phyloP scores from a whole-genome alignment of 371 early-diverging fungal genomes.

The Apophysomyces sp. region DNA sequence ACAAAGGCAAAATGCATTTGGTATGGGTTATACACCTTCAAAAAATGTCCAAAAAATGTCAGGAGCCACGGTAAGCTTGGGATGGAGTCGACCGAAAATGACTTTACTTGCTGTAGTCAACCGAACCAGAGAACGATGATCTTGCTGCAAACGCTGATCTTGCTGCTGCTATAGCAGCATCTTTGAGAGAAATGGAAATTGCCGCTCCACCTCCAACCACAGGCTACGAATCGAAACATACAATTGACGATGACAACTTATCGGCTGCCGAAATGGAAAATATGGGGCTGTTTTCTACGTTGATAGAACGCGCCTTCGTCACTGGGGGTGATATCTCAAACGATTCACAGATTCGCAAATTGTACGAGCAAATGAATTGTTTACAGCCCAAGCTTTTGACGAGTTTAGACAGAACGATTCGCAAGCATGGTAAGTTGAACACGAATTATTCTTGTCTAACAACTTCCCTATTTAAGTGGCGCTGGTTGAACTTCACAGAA shows the following conservation, averaged over 20 bases:
- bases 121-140: conserved; percentile 80
- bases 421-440: conserved; percentile 59
- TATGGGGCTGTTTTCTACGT: conserved; percentile 68
- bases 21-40: conserved; percentile 28
- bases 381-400: conserved; percentile 73
- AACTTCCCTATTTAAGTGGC: conserved; percentile 28
- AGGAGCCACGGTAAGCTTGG: background rate
- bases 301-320: conserved; percentile 65
- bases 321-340: conserved; percentile 57
- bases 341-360: conserved; percentile 64
- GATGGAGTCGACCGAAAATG: background rate
- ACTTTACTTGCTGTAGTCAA: background rate
- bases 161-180: conserved; percentile 91
- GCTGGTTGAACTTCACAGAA: conserved; percentile 72
- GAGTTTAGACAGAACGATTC: conserved; percentile 63
- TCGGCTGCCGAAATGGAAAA: conserved; percentile 71
- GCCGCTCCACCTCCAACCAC: conserved; percentile 8
- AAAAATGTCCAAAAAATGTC: background rate
- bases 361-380: conserved; percentile 71
- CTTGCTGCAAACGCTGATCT: conserved; percentile 57
- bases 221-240: background rate
- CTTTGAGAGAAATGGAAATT: conserved; percentile 66
- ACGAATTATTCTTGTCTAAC: background rate
- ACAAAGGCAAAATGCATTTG: conserved; percentile 23
- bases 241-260: conserved; percentile 40